Base-by-base conservation (phyloP, 768 basidiomycete genomes). In the Hemileccinum impolitum region DNA sequence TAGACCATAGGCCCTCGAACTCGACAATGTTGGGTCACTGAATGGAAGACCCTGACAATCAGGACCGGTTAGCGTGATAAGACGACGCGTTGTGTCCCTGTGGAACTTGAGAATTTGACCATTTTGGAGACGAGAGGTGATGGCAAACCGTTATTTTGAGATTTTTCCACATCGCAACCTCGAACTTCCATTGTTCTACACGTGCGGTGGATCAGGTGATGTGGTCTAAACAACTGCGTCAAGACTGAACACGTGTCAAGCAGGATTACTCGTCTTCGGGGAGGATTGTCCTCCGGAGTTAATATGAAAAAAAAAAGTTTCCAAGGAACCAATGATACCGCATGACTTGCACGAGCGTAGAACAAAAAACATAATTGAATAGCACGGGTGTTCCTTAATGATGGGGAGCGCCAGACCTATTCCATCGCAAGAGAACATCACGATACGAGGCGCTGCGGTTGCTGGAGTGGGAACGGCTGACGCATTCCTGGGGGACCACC, bases 11-110 rank as follows among this genome's bases (percentile, higher is more conserved):
- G 57, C 54, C 51, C 53, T 58, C 60, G 64, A 59, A 51, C 54
- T 38, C 18, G 53, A 48, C 48, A 37, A 39, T 30, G 28, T 57
- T 41, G 56, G 51, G 56, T 57, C 57, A 53, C 52, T 23, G 37
- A 67, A 65, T 67, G 65, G 65, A 67, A 62, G 64, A 43, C 35
- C 50, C 52, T 66, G 65, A 49, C 41, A 56, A 65, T 67, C 64
- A 60, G 39, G 49, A 49, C 52, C 40, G 36, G 47, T 48, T 57
- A 25, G 54, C 42, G 51, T 53, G 62, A 62, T 59, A 54, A 48
- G 46, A 52, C 48, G 51, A 51, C 44, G 41, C 45, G 21, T 43
- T 46, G 53, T 58, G 4, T 60, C 64, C 56, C 53, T 51, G 50
- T 52, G 56, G 55, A 56, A 48, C 52, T 15, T 23, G 39, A 17